These are phyloP conservation scores for Ceratocystis papillata DNA, from an alignment of 2,329 filamentous ascomycete species.

Conservation along the genomic window DNA sequence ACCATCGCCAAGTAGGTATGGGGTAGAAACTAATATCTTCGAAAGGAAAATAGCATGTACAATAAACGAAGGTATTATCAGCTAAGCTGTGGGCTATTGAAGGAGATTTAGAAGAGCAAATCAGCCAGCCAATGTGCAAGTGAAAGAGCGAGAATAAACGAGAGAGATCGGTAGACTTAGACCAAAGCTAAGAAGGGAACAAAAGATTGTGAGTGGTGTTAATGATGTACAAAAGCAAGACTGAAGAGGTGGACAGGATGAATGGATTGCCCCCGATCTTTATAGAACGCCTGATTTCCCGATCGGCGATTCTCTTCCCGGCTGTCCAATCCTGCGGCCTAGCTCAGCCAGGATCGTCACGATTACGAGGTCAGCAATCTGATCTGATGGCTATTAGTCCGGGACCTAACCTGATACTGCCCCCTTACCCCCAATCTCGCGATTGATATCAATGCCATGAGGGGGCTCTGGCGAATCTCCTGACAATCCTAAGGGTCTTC, in stretches of 20 bases:
- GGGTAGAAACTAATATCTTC: background rate
- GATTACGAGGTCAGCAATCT: no score
- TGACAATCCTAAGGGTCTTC: background rate
- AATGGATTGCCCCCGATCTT: background rate
- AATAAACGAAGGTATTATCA: background rate
- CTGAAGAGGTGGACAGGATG: background rate
- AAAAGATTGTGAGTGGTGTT: background rate
- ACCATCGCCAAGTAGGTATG: background rate
- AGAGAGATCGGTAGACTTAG: background rate
- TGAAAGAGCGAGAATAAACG: background rate
- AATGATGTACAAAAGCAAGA: background rate
- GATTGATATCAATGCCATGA: no score
- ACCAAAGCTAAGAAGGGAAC: background rate
- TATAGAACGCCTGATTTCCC: background rate
- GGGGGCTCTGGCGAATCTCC: background rate
- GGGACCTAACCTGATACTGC: no score
- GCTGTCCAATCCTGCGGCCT: no score
- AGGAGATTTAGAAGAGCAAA: slow-evolving; percentile 2
- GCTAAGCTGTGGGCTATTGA: background rate
- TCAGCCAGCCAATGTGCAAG: slow-evolving; percentile 2
- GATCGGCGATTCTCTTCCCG: background rate
- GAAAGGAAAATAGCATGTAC: background rate
- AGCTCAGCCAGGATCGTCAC: no score
- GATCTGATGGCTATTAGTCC: no score
- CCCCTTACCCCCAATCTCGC: no score